Conservation (phyloP, 176 grass and related monocot genomes). For the Tillandsia fasciculata region DNA sequence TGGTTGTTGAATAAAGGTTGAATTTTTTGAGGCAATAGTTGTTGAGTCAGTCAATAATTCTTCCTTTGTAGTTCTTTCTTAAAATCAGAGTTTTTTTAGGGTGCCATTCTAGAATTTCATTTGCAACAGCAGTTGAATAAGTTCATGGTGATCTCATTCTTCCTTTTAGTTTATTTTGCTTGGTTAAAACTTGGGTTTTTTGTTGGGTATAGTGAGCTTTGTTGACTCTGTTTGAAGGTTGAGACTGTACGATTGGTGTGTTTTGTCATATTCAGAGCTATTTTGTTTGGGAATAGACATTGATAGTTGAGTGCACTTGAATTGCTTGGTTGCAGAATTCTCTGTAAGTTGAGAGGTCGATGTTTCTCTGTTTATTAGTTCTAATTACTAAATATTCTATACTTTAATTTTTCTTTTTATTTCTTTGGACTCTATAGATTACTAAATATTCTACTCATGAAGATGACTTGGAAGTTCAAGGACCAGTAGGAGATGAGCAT, state of each 20-base stretch:
- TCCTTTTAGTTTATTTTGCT: constrained; percentile 24
- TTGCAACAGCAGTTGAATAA: background rate
- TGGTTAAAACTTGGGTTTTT: constrained; percentile 51
- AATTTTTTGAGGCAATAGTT: too few species aligned
- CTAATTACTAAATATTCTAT: background rate
- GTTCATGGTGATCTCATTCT: background rate
- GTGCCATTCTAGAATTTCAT: too few species aligned
- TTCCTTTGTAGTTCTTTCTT: too few species aligned
- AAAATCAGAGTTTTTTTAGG: too few species aligned
- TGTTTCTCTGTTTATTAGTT: background rate
- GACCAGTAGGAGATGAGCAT: too few species aligned
- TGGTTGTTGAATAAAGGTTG: too few species aligned
- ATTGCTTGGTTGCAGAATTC: constrained; percentile 6
- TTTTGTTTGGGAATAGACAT: constrained; percentile 23
- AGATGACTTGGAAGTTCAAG: too few species aligned
- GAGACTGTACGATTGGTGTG: constrained; percentile 9
- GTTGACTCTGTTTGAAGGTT: constrained; percentile 13
- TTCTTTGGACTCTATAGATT: too few species aligned
- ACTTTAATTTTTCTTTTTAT: background rate
- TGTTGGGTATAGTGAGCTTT: constrained; percentile 24
- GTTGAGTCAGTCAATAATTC: too few species aligned
- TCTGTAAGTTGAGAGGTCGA: background rate
- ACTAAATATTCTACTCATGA: too few species aligned
- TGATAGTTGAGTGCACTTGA: constrained; percentile 26
- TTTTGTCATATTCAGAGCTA: constrained; percentile 21